These are phyloP conservation scores for Ogataea minuta DNA, from an alignment of 805 yeast species.

Conservation along the genomic window DNA sequence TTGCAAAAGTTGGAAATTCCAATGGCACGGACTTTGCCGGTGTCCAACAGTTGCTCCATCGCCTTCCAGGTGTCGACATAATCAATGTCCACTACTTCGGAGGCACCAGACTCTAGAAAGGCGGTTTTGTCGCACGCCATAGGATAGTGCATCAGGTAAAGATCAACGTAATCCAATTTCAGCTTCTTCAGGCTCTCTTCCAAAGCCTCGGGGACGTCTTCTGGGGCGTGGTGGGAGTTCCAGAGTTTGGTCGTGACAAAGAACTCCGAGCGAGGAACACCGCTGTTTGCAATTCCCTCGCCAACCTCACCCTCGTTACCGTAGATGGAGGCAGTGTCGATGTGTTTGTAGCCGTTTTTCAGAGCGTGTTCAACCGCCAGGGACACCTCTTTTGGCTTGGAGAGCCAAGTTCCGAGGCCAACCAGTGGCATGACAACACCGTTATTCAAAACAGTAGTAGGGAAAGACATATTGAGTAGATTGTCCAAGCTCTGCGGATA, in stretches of 20 bases:
- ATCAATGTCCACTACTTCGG: conserved; percentile 37
- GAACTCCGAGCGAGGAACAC: conserved; percentile 48
- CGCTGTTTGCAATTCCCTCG: conserved; percentile 46
- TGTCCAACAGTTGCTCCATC: conserved; percentile 55
- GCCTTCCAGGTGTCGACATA: conserved; percentile 63
- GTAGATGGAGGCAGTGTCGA: conserved; percentile 74
- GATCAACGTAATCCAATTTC: conserved; percentile 60
- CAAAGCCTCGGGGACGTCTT: conserved; percentile 45
- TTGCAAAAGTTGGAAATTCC: conserved; percentile 79
- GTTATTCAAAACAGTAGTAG: conserved; percentile 11
- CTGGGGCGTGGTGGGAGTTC: conserved; percentile 36
- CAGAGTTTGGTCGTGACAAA: conserved; percentile 67
- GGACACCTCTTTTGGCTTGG: conserved; percentile 47
- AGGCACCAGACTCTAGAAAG: conserved; percentile 30
- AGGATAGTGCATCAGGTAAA: conserved; percentile 72
- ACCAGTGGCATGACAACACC: conserved; percentile 14
- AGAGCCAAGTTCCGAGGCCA: conserved; percentile 30
- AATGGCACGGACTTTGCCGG: conserved; percentile 59
- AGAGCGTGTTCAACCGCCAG: conserved; percentile 60
- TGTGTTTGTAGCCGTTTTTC: conserved; percentile 68
- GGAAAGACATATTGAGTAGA: conserved; percentile 3
- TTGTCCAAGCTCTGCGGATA: no score
- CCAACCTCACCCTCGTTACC: conserved; percentile 61
- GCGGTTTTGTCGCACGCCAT: conserved; percentile 41
- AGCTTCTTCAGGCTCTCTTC: conserved; percentile 50